phyloP scores from a whole-genome alignment of 371 early-diverging fungal genomes.

The Mortierella sp. region DNA sequence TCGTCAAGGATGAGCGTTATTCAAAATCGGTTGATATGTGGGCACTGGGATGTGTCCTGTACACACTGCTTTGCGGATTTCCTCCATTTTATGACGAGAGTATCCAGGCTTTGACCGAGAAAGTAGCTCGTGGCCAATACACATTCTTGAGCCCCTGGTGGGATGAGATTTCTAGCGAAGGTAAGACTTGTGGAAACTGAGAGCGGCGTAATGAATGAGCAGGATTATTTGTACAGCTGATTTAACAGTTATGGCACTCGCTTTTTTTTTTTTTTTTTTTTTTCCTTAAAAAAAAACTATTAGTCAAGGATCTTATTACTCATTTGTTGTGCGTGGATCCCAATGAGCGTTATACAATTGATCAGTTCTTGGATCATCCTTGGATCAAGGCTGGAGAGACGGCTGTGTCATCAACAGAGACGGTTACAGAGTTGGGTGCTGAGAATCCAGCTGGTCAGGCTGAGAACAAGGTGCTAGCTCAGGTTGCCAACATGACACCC shows the following conservation, averaged over 20 bases:
- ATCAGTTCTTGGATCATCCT: slow-evolving; percentile 86
- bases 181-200: slow-evolving; percentile 19
- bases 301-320: slow-evolving; percentile 83
- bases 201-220: neutral
- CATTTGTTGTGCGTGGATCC: slow-evolving; percentile 88
- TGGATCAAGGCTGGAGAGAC: slow-evolving; percentile 71
- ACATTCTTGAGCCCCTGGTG: slow-evolving; percentile 89
- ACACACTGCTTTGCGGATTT: slow-evolving; percentile 89
- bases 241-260: neutral
- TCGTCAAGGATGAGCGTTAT: slow-evolving; percentile 83
- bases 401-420: slow-evolving; percentile 10
- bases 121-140: slow-evolving; percentile 81
- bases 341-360: slow-evolving; percentile 82
- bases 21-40: slow-evolving; percentile 93
- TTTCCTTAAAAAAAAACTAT: neutral
- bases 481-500: slow-evolving; percentile 29
- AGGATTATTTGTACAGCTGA: neutral
- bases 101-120: slow-evolving; percentile 76
- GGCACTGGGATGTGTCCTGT: slow-evolving; percentile 94
- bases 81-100: slow-evolving; percentile 93
- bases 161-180: slow-evolving; percentile 79
- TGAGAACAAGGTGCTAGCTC: slow-evolving; percentile 30
- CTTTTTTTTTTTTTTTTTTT: neutral
- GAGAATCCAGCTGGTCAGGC: slow-evolving; percentile 26
- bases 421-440: slow-evolving; percentile 25